Evolutionary conservation across 345 rosid genomes (phyloP).

Genomic region (Syzygium aqueum): DNA sequence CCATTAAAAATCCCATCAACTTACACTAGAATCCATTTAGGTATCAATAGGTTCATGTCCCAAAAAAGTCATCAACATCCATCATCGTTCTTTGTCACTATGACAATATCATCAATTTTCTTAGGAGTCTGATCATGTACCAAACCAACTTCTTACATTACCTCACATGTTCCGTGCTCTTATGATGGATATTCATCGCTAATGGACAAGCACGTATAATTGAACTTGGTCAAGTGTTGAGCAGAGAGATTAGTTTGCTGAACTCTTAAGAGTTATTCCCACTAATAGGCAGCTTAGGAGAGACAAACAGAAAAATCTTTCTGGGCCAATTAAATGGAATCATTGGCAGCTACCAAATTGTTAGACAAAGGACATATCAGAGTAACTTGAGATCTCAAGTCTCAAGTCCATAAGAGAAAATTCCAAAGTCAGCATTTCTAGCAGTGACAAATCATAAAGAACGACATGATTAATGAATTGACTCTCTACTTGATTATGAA

Average conservation of each 20-base stretch:
- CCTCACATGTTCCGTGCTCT: background rate
- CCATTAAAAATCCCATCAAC: background rate
- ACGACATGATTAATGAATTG: background rate
- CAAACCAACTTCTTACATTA: background rate
- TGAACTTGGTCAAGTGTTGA: background rate
- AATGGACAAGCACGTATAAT: background rate
- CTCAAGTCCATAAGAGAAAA: background rate
- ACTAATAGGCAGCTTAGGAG: background rate
- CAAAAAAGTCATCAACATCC: background rate
- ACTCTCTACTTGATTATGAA: background rate
- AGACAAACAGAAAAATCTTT: background rate
- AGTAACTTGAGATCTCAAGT: background rate
- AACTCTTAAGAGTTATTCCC: background rate
- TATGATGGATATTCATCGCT: background rate
- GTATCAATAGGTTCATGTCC: background rate
- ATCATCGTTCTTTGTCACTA: background rate
- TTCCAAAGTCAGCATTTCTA: background rate
- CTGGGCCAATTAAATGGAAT: background rate
- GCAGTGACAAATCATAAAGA: background rate
- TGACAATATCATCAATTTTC: background rate
- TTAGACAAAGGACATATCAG: background rate
- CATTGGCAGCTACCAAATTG: background rate
- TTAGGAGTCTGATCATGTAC: background rate
- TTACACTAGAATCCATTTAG: background rate
- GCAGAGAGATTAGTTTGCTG: background rate